These are phyloP conservation scores for Chlamydomonas sp. DNA, from an alignment of 139 green algal species.

Conservation along the genomic window DNA sequence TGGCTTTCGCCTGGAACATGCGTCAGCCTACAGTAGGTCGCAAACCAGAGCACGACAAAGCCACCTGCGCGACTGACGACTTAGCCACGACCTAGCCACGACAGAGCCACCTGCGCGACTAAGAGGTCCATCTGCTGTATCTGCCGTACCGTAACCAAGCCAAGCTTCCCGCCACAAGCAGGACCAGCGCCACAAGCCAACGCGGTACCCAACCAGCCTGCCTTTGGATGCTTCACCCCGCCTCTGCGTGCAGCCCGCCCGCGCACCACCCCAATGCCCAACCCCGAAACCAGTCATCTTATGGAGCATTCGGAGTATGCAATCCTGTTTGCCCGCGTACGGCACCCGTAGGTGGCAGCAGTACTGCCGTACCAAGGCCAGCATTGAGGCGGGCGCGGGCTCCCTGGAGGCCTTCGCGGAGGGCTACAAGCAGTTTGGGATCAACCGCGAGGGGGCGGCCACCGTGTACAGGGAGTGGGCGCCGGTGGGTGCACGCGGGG, in stretches of 20 bases:
- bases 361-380: background rate
- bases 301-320: background rate
- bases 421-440: slow-evolving; percentile 85
- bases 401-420: slow-evolving; percentile 20
- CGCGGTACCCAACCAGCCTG: too few species aligned
- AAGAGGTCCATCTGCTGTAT: too few species aligned
- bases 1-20: too few species aligned
- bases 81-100: too few species aligned
- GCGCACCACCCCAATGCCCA: background rate
- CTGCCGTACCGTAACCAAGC: too few species aligned
- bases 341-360: background rate
- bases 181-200: too few species aligned
- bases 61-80: too few species aligned
- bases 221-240: background rate
- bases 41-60: too few species aligned
- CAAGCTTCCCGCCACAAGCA: too few species aligned
- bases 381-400: background rate
- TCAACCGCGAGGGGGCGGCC: slow-evolving; percentile 59
- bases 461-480: slow-evolving; percentile 93
- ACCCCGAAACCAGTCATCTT: too few species aligned
- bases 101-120: too few species aligned
- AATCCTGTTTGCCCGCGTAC: background rate
- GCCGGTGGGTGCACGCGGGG: slow-evolving; percentile 41
- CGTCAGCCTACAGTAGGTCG: too few species aligned
- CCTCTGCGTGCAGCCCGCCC: background rate